Conservation (phyloP, 2,329 filamentous ascomycete genomes). For the Tolypocladium paradoxum region DNA sequence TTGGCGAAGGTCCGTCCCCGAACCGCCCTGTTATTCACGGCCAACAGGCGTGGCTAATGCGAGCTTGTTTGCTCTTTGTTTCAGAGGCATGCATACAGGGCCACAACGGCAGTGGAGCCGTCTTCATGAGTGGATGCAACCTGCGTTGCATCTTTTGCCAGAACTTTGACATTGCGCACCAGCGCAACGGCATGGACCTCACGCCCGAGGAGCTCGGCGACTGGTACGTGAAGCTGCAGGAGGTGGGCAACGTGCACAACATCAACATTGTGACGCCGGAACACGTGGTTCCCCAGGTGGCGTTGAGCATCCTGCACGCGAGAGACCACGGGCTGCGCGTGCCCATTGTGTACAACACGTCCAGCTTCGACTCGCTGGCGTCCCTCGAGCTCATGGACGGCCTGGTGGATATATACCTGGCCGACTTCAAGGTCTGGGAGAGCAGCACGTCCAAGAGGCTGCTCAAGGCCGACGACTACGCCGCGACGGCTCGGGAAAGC, state of each 20-base stretch:
- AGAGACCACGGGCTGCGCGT: slow-evolving; percentile 57
- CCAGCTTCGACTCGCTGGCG: slow-evolving; percentile 64
- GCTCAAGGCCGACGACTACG: slow-evolving; percentile 70
- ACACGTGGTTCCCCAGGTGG: slow-evolving; percentile 77
- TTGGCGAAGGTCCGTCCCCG: slow-evolving; percentile 53
- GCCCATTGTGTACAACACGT: slow-evolving; percentile 79
- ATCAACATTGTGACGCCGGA: slow-evolving; percentile 84
- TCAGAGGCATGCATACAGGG: slow-evolving; percentile 72
- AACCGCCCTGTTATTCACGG: background rate
- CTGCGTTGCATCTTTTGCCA: slow-evolving; percentile 69
- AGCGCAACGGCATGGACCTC: slow-evolving; percentile 69
- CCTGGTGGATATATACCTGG: slow-evolving; percentile 76
- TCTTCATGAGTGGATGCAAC: slow-evolving; percentile 72
- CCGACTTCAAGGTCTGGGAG: slow-evolving; percentile 79
- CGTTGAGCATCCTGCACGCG: slow-evolving; percentile 63
- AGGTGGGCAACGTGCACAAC: slow-evolving; percentile 74
- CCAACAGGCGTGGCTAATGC: background rate
- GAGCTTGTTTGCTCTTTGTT: slow-evolving; percentile 2
- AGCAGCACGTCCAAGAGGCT: slow-evolving; percentile 54
- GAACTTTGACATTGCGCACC: slow-evolving; percentile 75
- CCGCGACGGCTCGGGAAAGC: slow-evolving; percentile 60
- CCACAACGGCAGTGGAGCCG: slow-evolving; percentile 66
- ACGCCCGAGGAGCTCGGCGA: slow-evolving; percentile 68
- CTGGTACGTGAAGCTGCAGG: slow-evolving; percentile 76
- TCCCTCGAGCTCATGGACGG: slow-evolving; percentile 66